Evolutionary conservation across 495 filamentous ascomycete species (phyloP), one percentile per base, ranked within the genome.

Genomic region (Penicillium waksmanii): DNA sequence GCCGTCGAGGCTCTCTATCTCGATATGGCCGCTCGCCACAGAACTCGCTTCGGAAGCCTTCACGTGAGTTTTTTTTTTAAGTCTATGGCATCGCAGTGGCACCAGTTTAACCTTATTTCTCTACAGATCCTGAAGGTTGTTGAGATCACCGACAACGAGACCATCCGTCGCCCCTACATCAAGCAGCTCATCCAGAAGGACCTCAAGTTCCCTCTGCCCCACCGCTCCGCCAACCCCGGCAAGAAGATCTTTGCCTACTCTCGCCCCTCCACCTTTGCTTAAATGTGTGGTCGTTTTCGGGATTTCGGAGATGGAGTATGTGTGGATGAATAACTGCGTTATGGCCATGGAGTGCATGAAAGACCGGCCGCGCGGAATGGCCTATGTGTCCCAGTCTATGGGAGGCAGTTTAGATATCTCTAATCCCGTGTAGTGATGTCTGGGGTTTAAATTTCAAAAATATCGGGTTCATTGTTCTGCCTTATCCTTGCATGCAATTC

Each of bases 1-100:
- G 95, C 95, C 62, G 95, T 98, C 62, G 91, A 98, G 81, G 83
- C 93, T 66, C 87, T 98, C 76, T 98, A 98, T 87, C 91, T 96
- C 82, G 95, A 98, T 80, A 98, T 98, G 96, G 90, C 95, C 72
- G 93, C 96, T 76, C 90, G 96, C 73, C 95, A 98, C 84, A 91
- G 95, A 78, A 87, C 95, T 69, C 91, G 95, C 67, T 98, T 98
- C 85, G 87, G 96, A 78, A 96, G 92, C 56, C 90, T 98, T 76
- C 91, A 96, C 86, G 94, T 97, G 91, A 54, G 93, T 82, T 65
- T 12, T 17, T n/a, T n/a, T n/a, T n/a, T n/a, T n/a, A n/a, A 13
- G 3, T 36, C 13, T 8, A 21, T 27, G 27, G 40, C 15, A 17
- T 23, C 21, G 12, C 5, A 15, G n/a, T 5, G 35, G 8, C 19